phyloP scores from a whole-genome alignment of 148 eudicot species.

The Selenicereus undatus region DNA sequence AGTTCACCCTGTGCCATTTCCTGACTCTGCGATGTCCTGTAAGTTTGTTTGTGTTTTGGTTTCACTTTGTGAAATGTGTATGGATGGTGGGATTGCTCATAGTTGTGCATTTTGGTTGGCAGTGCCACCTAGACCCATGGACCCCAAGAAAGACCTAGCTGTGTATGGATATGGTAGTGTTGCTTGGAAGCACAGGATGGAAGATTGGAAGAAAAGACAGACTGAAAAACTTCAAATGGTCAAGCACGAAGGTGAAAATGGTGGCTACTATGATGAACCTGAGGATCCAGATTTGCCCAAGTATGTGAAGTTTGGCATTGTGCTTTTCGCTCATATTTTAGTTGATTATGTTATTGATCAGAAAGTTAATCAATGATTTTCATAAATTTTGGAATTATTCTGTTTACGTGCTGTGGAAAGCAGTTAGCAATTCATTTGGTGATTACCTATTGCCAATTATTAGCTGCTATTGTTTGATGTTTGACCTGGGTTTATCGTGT shows the following conservation, averaged over 20 bases:
- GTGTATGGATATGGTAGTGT: slow-evolving; percentile 94
- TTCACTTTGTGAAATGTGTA: not conserved
- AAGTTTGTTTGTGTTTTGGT: slow-evolving; percentile 23
- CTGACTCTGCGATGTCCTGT: slow-evolving; percentile 61
- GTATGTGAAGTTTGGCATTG: slow-evolving; percentile 38
- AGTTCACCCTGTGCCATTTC: slow-evolving; percentile 41
- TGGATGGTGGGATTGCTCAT: not conserved
- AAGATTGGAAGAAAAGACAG: slow-evolving; percentile 83
- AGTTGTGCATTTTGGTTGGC: slow-evolving; percentile 5
- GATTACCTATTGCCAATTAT: not conserved
- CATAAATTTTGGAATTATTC: not conserved
- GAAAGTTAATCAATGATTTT: not conserved
- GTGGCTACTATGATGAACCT: slow-evolving; percentile 45
- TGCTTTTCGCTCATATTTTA: not conserved
- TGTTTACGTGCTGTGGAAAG: not conserved
- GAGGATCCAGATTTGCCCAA: slow-evolving; percentile 66
- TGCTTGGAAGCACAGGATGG: slow-evolving; percentile 97
- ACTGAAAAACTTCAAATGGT: slow-evolving; percentile 68
- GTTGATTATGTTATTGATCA: not conserved
- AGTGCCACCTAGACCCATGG: slow-evolving; percentile 87
- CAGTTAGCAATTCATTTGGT: not conserved
- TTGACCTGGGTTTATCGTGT: not conserved
- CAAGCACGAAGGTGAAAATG: slow-evolving; percentile 57
- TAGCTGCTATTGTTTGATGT: not conserved
- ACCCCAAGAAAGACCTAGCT: slow-evolving; percentile 77